Evolutionary conservation across 805 yeast species (phyloP), one percentile per base, ranked within the genome.

Genomic region (Nakazawaea sp.): DNA sequence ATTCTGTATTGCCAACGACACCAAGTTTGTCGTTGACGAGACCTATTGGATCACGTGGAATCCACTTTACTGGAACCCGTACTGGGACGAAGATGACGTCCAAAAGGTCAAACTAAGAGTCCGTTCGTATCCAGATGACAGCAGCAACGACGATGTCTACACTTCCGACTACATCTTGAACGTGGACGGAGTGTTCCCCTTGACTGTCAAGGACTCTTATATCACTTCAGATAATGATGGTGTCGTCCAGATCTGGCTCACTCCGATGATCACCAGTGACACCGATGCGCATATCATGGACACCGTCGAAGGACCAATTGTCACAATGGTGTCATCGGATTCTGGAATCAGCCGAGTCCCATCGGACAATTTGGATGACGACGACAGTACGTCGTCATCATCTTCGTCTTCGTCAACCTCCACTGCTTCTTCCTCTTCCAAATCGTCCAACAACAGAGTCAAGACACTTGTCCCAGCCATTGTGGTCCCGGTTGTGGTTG

Each of bases 41-140:
- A 66, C 67, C 7, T 67, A 67, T 46, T 67, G 71, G 70, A 49
- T 66, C 41, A 66, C 72, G 12, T 66, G 72, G 72, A 70, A 67
- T 41, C 70, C 73, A 39, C 37, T 59, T 2, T 67, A 60, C 47
- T n/a, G n/a, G n/a, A n/a, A n/a, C n/a, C n/a, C n/a, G n/a, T n/a
- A n/a, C n/a, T 67, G 64, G 62, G 61, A 65, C 20, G 39, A 44
- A 17, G 47, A 46, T 35, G 58, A 56, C 34, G 53, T 66, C 27
- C 51, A 53, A 5, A 44, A 58, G 38, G 66, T 67, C 27, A 49
- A 50, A 30, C 40, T 67, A 15, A 48, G 51, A 33, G 45, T 62
- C 16, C 43, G 40, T 15, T 58, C 61, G 4, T 64, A 63, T 41
- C 66, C 70, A 28, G 45, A 50, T 21, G 53, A 46, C 4, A 63